A percentile compares a stretch with the other conserved stretches of the same genome.
Evolutionary conservation across 2,329 filamentous ascomycete species (phyloP).

Genomic region (Colletotrichum destructivum): DNA sequence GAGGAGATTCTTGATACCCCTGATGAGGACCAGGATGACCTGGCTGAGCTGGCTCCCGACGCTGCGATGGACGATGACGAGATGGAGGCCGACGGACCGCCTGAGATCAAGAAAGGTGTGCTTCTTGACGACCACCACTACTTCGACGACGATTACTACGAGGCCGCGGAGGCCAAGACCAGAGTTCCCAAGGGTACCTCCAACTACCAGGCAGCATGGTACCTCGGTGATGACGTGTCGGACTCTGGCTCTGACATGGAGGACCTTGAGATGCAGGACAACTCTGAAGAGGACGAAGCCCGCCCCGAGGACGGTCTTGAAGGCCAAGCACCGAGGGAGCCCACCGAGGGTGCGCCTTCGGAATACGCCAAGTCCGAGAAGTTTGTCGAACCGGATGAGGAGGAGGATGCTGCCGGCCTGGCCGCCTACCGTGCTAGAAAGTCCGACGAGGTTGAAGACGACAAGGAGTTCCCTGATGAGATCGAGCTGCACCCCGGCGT

Average conservation of each 20-base stretch:
- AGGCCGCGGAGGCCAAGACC: conserved; percentile 75
- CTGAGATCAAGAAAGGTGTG: conserved; percentile 82
- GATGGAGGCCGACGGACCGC: conserved; percentile 57
- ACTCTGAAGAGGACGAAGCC: conserved; percentile 67
- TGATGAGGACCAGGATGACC: conserved; percentile 84
- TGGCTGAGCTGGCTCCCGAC: conserved; percentile 89
- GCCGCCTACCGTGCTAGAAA: conserved; percentile 85
- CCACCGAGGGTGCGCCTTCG: conserved; percentile 84
- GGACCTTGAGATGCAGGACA: conserved; percentile 72
- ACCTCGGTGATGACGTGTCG: conserved; percentile 81
- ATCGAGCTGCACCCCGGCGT: conserved; percentile 94
- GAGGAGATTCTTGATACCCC: conserved; percentile 78
- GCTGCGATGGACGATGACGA: conserved; percentile 75
- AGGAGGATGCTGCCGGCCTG: conserved; percentile 82
- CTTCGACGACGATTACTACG: conserved; percentile 85
- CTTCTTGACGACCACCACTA: conserved; percentile 97
- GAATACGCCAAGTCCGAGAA: conserved; percentile 96
- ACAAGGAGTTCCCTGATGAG: conserved; percentile 96
- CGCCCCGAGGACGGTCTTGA: conserved; percentile 89
- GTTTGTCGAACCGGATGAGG: conserved; percentile 89
- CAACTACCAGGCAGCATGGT: conserved; percentile 95
- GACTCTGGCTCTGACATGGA: conserved; percentile 89
- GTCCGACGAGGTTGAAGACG: conserved; percentile 86
- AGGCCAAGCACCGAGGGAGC: conserved; percentile 74
- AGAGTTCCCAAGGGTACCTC: conserved; percentile 92